Evolutionary conservation across 2,329 filamentous ascomycete genomes (phyloP).

Genomic region (Claviceps digitariae): DNA sequence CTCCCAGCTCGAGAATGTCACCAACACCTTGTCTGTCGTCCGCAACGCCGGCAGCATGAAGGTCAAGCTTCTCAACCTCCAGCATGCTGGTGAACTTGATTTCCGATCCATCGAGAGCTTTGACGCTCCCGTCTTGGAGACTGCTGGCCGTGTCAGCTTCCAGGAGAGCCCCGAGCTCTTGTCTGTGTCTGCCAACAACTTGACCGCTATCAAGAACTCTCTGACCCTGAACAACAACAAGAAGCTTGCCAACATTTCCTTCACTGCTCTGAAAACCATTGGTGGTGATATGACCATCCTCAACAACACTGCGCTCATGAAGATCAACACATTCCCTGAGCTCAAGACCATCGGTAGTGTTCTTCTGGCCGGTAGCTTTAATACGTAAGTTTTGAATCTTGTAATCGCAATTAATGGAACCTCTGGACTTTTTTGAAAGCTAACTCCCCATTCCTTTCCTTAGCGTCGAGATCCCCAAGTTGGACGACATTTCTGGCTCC

Average conservation of each 20-base stretch:
- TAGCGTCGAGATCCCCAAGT: constrained; percentile 56
- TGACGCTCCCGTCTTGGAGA: constrained; percentile 55
- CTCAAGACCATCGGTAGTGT: constrained; percentile 69
- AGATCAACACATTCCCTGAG: constrained; percentile 52
- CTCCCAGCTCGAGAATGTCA: constrained; percentile 67
- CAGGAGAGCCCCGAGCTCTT: constrained; percentile 64
- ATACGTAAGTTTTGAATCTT: constrained; percentile 45
- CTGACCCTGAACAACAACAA: constrained; percentile 52
- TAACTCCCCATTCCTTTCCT: not conserved
- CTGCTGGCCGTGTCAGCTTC: constrained; percentile 62
- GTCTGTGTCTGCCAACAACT: constrained; percentile 42
- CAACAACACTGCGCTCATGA: constrained; percentile 69
- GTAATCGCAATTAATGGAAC: not conserved
- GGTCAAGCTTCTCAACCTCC: constrained; percentile 64
- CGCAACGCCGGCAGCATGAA: constrained; percentile 65
- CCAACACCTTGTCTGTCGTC: constrained; percentile 54
- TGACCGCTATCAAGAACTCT: constrained; percentile 44
- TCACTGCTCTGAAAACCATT: constrained; percentile 54
- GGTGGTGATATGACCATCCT: constrained; percentile 72
- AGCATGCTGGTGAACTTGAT: constrained; percentile 35
- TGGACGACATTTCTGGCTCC: constrained; percentile 56
- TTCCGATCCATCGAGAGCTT: constrained; percentile 68
- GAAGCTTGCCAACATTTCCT: constrained; percentile 57
- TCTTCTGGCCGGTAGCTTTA: constrained; percentile 74
- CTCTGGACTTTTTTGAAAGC: not conserved